Evolutionary conservation across 2,329 filamentous ascomycete species (phyloP).

Genomic region (Piedraia hortae): DNA sequence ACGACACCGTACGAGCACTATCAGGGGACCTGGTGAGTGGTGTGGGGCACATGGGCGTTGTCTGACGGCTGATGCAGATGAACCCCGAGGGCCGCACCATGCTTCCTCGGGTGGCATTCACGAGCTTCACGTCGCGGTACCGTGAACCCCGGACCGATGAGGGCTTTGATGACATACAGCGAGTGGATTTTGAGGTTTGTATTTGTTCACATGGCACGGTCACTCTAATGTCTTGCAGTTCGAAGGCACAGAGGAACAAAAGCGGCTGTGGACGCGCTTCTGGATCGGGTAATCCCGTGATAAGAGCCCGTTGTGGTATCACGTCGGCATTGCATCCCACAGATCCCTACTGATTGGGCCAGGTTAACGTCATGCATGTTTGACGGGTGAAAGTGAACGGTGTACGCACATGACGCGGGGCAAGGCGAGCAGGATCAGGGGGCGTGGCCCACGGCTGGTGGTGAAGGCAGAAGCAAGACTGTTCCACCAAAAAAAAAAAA

Average conservation of each 20-base stretch:
- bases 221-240: conserved; percentile 20
- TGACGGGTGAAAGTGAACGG: no score
- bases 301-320: no score
- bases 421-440: no score
- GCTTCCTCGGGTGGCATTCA: conserved; percentile 59
- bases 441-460: no score
- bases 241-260: conserved; percentile 38
- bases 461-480: no score
- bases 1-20: conserved; percentile 55
- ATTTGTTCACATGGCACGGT: background rate
- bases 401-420: no score
- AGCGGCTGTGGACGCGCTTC: conserved; percentile 44
- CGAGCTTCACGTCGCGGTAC: conserved; percentile 44
- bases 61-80: conserved; percentile 19
- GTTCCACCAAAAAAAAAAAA: no score
- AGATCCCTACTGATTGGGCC: no score
- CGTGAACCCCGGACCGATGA: conserved; percentile 43
- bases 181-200: conserved; percentile 41
- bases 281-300: conserved; percentile 30
- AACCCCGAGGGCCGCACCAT: conserved; percentile 57
- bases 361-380: no score
- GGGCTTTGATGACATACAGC: conserved; percentile 57
- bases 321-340: no score
- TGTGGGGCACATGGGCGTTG: background rate
- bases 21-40: conserved; percentile 14